Conservation (phyloP, 2,329 filamentous ascomycete genomes). For the Didymella pomorum region DNA sequence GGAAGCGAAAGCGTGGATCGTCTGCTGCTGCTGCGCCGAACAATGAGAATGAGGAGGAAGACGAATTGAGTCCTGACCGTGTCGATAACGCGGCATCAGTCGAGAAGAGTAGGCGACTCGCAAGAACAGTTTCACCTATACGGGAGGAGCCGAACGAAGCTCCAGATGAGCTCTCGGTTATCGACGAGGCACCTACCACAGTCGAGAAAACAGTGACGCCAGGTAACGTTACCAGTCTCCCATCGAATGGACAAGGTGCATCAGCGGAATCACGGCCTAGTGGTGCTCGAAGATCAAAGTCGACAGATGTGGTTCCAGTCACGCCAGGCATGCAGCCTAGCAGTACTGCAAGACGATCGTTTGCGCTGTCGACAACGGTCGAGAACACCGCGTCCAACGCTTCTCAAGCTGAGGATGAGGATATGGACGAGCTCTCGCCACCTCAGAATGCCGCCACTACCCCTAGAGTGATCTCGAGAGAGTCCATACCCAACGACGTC, state of each 20-base stretch:
- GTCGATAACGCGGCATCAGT: conserved; percentile 37
- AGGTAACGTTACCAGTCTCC: conserved; percentile 14
- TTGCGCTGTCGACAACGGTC: conserved; percentile 22
- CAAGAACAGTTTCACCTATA: conserved; percentile 35
- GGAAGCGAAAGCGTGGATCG: conserved; percentile 47
- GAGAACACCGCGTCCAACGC: conserved; percentile 27
- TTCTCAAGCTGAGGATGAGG: conserved; percentile 29
- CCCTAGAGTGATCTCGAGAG: conserved; percentile 24
- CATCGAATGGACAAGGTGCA: conserved; percentile 22
- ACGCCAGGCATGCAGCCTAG: conserved; percentile 36
- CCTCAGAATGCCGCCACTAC: conserved; percentile 20
- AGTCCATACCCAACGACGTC: conserved; percentile 17
- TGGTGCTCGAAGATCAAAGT: conserved; percentile 28
- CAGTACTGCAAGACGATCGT: conserved; percentile 22
- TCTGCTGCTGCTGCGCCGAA: conserved; percentile 21
- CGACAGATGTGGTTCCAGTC: conserved; percentile 32
- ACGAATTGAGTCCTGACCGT: conserved; percentile 46
- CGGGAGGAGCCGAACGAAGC: conserved; percentile 37
- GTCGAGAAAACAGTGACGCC: conserved; percentile 23
- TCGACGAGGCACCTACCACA: conserved; percentile 31
- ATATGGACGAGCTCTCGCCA: conserved; percentile 43
- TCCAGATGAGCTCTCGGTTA: conserved; percentile 40
- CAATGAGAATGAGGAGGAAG: conserved; percentile 35
- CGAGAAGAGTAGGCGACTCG: conserved; percentile 39
- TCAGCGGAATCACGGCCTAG: conserved; percentile 26